Percentiles rank a stretch among this genome's conserved stretches.
Evolutionary conservation across 2,329 filamentous ascomycete genomes (phyloP).

Genomic region (Trichoderma endophyticum): DNA sequence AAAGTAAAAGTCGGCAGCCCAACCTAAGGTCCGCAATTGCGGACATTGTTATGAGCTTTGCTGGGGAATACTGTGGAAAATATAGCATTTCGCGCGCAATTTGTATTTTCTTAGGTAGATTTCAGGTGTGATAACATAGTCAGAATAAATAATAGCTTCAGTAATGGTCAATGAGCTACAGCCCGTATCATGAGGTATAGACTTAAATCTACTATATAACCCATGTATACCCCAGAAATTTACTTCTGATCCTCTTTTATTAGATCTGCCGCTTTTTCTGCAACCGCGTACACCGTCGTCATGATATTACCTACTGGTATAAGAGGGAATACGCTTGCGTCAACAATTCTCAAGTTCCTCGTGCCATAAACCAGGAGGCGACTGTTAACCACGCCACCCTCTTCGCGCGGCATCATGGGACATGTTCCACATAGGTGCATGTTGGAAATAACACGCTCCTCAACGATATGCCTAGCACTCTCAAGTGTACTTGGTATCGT

Average conservation of each 20-base stretch:
- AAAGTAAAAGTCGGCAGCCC: not conserved
- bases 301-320: not conserved
- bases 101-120: not conserved
- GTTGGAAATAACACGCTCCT: not conserved
- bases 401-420: not conserved
- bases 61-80: not conserved
- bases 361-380: not conserved
- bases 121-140: not conserved
- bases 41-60: not conserved
- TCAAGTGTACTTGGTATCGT: not conserved
- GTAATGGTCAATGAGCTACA: not conserved
- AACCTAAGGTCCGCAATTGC: not conserved
- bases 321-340: not conserved
- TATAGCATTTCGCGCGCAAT: not conserved
- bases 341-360: not conserved
- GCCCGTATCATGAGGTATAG: too few species aligned
- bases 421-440: not conserved
- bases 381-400: not conserved
- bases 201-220: too few species aligned
- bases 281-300: not conserved
- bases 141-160: not conserved
- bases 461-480: not conserved
- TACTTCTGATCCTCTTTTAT: not conserved
- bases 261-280: not conserved
- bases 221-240: not conserved